Base-by-base conservation (phyloP, 1,284 basidiomycete genomes). In the Irpex sp. region DNA sequence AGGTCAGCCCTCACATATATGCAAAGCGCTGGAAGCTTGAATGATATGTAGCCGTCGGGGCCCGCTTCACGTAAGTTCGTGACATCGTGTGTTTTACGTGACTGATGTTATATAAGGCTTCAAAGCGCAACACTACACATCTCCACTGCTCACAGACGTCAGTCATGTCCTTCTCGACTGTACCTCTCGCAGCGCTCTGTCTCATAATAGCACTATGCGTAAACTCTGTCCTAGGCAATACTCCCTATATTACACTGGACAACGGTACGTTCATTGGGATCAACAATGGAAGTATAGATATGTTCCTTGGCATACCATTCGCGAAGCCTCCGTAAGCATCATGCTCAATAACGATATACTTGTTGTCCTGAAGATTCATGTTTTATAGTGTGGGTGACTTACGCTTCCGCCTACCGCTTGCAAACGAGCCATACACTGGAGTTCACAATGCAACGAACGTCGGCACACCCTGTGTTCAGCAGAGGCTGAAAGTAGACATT, bases 391-490 rank as follows among this genome's bases (percentile, higher is more conserved):
- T 60, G 26, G 67, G 60, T 3, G 62, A 65, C 60, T 63, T 67
- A 7, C 70, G 85, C 0, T 84, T 86, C 68, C 76, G 77, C 15
- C 70, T 81, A 0, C 85, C 85, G 0, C 71, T 77, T 48, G 66
- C 81, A 0, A 76, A 76, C 17, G 60, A 73, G 0, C 67, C 79
- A 1, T 85, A 85, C 66, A 75, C 67, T 0, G 77, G 76, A 2
- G 73, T 69, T 0, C 68, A 80, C 57, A 67, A 73, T 19, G 83
- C 81, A 0, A 78, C 76, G 0, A 61, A 69, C 0, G 84, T 76
- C 64, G 84, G 84, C 0, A 72, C 76, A 7, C 71, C 80, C 0
- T 87, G 85, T 64, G 79, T 81, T 15, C 85, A 86, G 62, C 83
- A 85, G 66, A 68, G 70, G 68, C 4, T 47, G 51, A 5, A 8